Evolutionary conservation across 2,329 filamentous ascomycete genomes (phyloP).

Genomic region (Fusarium verticillioides): DNA sequence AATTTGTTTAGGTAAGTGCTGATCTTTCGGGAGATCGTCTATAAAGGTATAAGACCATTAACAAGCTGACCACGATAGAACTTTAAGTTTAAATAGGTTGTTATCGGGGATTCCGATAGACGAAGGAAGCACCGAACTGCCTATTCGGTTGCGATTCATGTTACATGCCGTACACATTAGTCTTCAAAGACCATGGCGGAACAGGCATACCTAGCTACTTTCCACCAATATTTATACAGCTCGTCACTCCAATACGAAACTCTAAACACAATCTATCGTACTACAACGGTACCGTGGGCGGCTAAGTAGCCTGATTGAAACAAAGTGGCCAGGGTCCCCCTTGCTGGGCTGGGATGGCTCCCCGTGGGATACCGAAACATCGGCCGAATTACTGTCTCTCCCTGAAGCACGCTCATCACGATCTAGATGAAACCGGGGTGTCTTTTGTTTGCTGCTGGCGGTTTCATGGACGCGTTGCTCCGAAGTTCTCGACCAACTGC

Average conservation of each 20-base stretch:
- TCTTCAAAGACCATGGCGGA: not conserved
- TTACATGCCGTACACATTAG: not conserved
- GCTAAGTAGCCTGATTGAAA: slow-evolving; percentile 11
- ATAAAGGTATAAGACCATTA: not conserved
- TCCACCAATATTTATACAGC: slow-evolving; percentile 23
- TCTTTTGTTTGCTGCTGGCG: not conserved
- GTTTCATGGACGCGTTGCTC: slow-evolving; percentile 15
- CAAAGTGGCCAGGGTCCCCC: not conserved
- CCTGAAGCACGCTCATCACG: not conserved
- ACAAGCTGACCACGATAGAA: not conserved
- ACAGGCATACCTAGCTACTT: not conserved
- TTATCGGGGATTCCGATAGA: slow-evolving; percentile 11
- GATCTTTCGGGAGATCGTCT: not conserved
- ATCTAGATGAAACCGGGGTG: not conserved
- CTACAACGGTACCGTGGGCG: not conserved
- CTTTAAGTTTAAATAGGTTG: not conserved
- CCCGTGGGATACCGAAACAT: slow-evolving; percentile 4
- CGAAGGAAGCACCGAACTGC: slow-evolving; percentile 8
- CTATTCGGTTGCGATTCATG: slow-evolving; percentile 8
- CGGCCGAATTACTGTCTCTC: slow-evolving; percentile 1
- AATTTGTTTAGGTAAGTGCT: not conserved
- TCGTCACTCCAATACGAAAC: slow-evolving; percentile 8
- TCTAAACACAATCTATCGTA: slow-evolving; percentile 5
- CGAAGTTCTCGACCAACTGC: not conserved
- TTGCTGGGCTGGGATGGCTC: not conserved